Base-by-base conservation (phyloP, 805 yeast species). In the Komagataella ulmi region DNA sequence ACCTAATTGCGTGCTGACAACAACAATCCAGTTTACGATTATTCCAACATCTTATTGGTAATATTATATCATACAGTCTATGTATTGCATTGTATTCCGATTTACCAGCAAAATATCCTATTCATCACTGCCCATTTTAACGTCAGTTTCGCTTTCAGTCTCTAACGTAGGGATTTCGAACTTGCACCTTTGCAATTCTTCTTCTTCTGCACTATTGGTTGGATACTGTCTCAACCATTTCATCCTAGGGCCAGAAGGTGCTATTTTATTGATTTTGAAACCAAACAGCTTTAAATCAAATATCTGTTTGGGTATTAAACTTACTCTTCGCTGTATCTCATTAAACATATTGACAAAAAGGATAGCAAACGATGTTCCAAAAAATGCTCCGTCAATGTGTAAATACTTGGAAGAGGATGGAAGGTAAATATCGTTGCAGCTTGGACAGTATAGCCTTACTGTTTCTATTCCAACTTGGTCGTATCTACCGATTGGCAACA, bases 341-440 rank as follows among this genome's bases (percentile, higher is more conserved):
- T 93, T 88, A 69, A 84, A 89, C 77, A 87, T 85, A 63, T 89
- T 86, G 54, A 93, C 79, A 60, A 93, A 85, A 58, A 93, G 76
- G 2, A 97, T 97, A 1, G 97, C 93, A 69, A 93, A 93, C 43
- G 95, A 83, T 0, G 98, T 88, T 4, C 99, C 98, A 71, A 95
- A 93, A 61, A 85, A 93, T 1, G 98, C 97, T 4, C 99, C 99
- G 66, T 93, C 99, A 46, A 93, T 79, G 61, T 88, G 87, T 53
- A 86, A 70, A 66, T 87, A 90, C 55, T 96, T 74, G n/a, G 90
- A 81, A 52, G 89, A 83, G 52, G 84, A 80, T 1, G 98, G 98
- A 50, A 88, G 68, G 66, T 93, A 93, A 45, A 91, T 74, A 61
- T 93, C 99, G 62, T 83, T 80, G 68, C 99, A 93, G 63, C 91